Conservation (phyloP, 768 basidiomycete species). For the Imleria badia region DNA sequence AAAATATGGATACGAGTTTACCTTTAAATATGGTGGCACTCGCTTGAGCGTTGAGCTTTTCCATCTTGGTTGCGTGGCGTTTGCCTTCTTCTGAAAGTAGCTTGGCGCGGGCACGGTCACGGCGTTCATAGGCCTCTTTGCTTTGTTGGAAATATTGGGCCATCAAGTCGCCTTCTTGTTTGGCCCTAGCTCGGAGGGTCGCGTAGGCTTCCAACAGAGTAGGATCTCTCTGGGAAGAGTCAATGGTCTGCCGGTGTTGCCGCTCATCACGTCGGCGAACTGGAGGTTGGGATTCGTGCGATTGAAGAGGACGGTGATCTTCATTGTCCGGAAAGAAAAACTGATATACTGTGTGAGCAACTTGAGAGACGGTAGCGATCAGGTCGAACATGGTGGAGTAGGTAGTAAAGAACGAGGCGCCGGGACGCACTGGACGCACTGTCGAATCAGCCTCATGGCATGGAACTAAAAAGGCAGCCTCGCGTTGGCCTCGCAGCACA, state of each 20-base stretch:
- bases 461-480: neutral
- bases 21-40: slow-evolving; percentile 76
- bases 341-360: slow-evolving; percentile 14
- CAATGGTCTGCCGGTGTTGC: neutral
- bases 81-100: slow-evolving; percentile 78
- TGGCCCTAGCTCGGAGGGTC: slow-evolving; percentile 69
- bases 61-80: slow-evolving; percentile 71
- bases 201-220: slow-evolving; percentile 42
- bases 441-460: too few species aligned
- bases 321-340: slow-evolving; percentile 1
- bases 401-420: neutral
- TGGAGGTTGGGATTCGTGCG: neutral
- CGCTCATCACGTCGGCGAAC: slow-evolving; percentile 10
- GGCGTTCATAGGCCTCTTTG: slow-evolving; percentile 67
- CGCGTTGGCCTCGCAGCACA: too few species aligned
- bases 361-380: slow-evolving; percentile 1
- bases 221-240: neutral
- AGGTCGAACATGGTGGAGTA: slow-evolving; percentile 13
- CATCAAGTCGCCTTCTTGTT: slow-evolving; percentile 77
- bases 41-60: slow-evolving; percentile 73
- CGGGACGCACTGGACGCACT: too few species aligned
- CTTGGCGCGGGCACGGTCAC: slow-evolving; percentile 78
- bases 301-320: slow-evolving; percentile 8
- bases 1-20: slow-evolving; percentile 34
- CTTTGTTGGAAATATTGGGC: slow-evolving; percentile 61